Conservation (phyloP, 805 yeast species). For the Wickerhamiella dianesei region DNA sequence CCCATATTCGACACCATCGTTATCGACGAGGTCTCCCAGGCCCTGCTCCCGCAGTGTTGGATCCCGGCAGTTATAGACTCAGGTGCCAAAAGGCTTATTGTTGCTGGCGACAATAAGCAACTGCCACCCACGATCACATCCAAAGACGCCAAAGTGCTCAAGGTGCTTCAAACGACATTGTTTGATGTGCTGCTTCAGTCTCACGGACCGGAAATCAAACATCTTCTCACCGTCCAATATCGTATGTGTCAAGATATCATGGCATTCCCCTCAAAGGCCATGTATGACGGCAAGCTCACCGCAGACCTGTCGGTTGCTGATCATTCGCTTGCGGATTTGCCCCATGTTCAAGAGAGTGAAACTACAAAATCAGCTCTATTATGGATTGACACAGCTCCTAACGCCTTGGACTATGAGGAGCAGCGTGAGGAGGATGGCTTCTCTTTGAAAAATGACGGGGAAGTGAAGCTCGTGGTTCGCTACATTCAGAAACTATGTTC, state of each 20-base stretch:
- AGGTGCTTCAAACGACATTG: conserved; percentile 46
- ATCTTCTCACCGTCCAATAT: conserved; percentile 64
- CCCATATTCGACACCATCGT: conserved; percentile 62
- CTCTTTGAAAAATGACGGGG: conserved; percentile 58
- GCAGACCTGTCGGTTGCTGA: conserved; percentile 49
- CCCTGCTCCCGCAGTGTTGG: conserved; percentile 94
- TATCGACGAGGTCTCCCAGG: conserved; percentile 91
- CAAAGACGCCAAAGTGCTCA: conserved; percentile 30
- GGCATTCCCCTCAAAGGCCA: conserved; percentile 55
- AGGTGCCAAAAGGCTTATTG: conserved; percentile 42
- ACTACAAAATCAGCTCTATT: conserved; percentile 44
- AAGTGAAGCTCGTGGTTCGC: conserved; percentile 43
- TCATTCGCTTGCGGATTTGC: conserved; percentile 43
- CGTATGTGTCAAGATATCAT: conserved; percentile 73
- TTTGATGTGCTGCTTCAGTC: conserved; percentile 61
- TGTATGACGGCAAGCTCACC: conserved; percentile 48
- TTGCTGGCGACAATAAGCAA: conserved; percentile 91
- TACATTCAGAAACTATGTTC: conserved; percentile 42
- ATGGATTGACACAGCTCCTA: conserved; percentile 94
- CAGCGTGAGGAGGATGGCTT: conserved; percentile 26
- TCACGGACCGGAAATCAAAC: conserved; percentile 36
- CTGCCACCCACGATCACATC: conserved; percentile 76
- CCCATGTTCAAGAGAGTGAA: conserved; percentile 32
- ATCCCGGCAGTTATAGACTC: conserved; percentile 66
- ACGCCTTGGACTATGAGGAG: conserved; percentile 49